Percentiles rank a stretch among this genome's conserved stretches.
Conservation (phyloP, 2,329 filamentous ascomycete species). For the Fusarium austroafricanum region DNA sequence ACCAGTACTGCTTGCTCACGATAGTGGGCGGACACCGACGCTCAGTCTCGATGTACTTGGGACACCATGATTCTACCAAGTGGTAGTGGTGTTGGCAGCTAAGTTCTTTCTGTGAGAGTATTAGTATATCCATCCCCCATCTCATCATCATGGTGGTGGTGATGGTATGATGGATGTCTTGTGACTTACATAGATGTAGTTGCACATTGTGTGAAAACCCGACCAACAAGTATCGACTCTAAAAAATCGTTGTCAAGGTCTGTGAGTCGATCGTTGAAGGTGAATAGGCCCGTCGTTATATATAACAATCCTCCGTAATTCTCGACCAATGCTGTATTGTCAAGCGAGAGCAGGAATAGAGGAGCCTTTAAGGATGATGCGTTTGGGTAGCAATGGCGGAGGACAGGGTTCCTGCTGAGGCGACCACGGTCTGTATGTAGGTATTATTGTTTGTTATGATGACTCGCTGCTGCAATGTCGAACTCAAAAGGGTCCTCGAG, state of each 20-base stretch:
- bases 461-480: constrained; percentile 21
- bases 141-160: neutral
- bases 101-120: constrained; percentile 58
- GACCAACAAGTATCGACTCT: constrained; percentile 7
- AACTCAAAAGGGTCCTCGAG: constrained; percentile 10
- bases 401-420: constrained; percentile 16
- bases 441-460: neutral
- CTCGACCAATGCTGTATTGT: constrained; percentile 9
- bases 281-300: neutral
- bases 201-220: constrained; percentile 56
- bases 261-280: neutral
- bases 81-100: constrained; percentile 65
- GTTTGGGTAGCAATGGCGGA: constrained; percentile 16
- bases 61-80: constrained; percentile 59
- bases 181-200: constrained; percentile 61
- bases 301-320: neutral
- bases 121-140: constrained; percentile 25
- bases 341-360: constrained; percentile 9
- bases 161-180: neutral
- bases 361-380: constrained; percentile 13
- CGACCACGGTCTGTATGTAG: constrained; percentile 24
- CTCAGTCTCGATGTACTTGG: constrained; percentile 59
- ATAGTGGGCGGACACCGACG: constrained; percentile 57
- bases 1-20: constrained; percentile 61
- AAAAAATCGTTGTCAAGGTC: constrained; percentile 5